phyloP scores from a whole-genome alignment of 805 yeast species.

The Maudiozyma barnettii region DNA sequence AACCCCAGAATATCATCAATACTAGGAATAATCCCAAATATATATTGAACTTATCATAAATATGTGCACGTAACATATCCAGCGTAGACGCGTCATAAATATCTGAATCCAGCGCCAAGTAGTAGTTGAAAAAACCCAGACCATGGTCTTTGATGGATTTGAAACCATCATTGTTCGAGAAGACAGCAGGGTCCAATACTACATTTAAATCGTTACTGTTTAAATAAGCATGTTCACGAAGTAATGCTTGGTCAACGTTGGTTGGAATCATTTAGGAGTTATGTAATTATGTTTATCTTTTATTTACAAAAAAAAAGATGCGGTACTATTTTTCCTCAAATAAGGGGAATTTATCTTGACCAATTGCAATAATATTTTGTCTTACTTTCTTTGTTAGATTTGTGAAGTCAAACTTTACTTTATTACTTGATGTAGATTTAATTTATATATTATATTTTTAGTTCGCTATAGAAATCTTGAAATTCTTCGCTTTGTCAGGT shows the following conservation, averaged over 20 bases:
- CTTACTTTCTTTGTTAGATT: too few relatives aligned
- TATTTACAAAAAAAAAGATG: too few relatives aligned
- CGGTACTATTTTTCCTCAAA: too few relatives aligned
- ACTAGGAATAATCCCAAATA: slow-evolving; percentile 15
- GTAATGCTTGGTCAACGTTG: slow-evolving; percentile 28
- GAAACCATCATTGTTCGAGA: slow-evolving; percentile 25
- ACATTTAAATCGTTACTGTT: slow-evolving; percentile 24
- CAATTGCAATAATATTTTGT: too few relatives aligned
- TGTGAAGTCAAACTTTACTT: too few relatives aligned
- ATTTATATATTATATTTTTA: too few relatives aligned
- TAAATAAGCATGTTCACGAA: slow-evolving; percentile 31
- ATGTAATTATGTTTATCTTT: background rate
- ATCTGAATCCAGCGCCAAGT: slow-evolving; percentile 15
- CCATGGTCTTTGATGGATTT: slow-evolving; percentile 24
- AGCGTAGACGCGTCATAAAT: slow-evolving; percentile 15
- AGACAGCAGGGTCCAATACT: slow-evolving; percentile 23
- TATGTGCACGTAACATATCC: slow-evolving; percentile 16
- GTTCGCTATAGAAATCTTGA: too few relatives aligned
- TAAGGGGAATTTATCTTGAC: too few relatives aligned
- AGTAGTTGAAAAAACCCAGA: slow-evolving; percentile 29
- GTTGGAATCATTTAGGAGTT: slow-evolving; percentile 26
- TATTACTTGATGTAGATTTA: too few relatives aligned
- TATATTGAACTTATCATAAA: slow-evolving; percentile 17
- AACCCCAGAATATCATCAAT: slow-evolving; percentile 10
- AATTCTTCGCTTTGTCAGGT: too few relatives aligned